Base-by-base conservation (phyloP, 78 protist species). In the Paulinella micropora region DNA sequence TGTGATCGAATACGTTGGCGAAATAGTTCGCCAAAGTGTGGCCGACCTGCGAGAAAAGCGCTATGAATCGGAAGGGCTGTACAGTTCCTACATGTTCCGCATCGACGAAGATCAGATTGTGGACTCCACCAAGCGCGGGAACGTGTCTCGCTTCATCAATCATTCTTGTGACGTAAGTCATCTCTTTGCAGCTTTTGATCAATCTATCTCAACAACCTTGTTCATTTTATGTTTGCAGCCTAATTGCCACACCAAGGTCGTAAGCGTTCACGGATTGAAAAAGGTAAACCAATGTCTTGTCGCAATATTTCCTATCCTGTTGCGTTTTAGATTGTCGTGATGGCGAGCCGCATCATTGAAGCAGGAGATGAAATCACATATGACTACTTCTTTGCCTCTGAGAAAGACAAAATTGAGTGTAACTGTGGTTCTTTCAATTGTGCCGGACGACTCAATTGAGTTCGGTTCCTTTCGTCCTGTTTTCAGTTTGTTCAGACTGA, bases 1-100 rank as follows among this genome's bases (percentile, higher is more conserved):
- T 95, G 97, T 97, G 31, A 93, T 96, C 38, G 99, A 97, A 87
- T 98, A 98, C 67, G 90, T 96, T 37, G 99, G 99, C n/a, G 98
- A 97, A 85, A 79, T 95, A 6, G 87, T 97, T 31, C 94, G 98
- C 35, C 79, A 28, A 39, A 35, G 37, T 4, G 92, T 95, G 29
- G 96, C 98, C 6, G 97, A 96, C 89, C 40, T 34, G 29, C 84
- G 98, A n/a, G 98, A 96, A 91, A 37, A 90, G 41, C 51, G 73
- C 23, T 97, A 98, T 92, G 92, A 90, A 35, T 69, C 40, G 40
- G 15, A n/a, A 1, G 97, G 97, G 40, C 89, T 95, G 34, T 94
- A 86, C 26, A 34, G 35, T 88, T 91, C 92, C 38, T 98, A 98
- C 91, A 89, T 98, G 64, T 98, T 98, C 92, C 89, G 97, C 15